phyloP scores from a whole-genome alignment of 108 stramenopile genomes.

The Cyclotella choctawhatcheeana region DNA sequence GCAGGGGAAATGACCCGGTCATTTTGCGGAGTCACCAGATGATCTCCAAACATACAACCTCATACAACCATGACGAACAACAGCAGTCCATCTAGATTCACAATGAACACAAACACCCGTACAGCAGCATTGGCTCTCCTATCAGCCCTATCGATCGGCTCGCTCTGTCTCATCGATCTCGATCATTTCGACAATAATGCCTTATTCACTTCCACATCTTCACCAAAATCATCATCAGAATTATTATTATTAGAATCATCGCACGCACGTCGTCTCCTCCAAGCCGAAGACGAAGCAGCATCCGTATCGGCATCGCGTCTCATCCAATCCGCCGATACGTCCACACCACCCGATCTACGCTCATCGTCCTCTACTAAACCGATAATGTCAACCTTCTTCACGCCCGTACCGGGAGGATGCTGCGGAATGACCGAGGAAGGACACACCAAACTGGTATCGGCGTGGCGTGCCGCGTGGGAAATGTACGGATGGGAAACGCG shows the following conservation, averaged over 20 bases:
- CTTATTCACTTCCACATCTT: too few species aligned
- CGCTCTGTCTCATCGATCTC: conserved; percentile 3
- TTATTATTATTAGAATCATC: background rate
- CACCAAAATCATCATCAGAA: background rate
- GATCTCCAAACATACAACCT: too few species aligned
- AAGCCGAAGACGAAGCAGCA: background rate
- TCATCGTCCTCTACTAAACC: conserved; percentile 1
- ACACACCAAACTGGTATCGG: conserved; percentile 13
- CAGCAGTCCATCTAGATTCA: too few species aligned
- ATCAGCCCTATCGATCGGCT: background rate
- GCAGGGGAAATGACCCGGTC: too few species aligned
- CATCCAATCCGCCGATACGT: background rate
- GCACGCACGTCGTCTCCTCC: conserved; percentile 15
- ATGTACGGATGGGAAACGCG: conserved; percentile 18
- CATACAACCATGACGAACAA: too few species aligned
- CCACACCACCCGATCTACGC: background rate
- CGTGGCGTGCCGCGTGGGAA: conserved; percentile 17
- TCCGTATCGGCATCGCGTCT: background rate
- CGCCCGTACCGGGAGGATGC: conserved; percentile 19
- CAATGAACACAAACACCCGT: too few species aligned
- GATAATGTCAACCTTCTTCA: conserved; percentile 27
- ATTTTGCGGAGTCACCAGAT: too few species aligned
- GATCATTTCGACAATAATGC: background rate
- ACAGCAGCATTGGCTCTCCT: background rate
- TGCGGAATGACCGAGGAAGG: conserved; percentile 32